These are phyloP conservation scores for Pezicula rhizophila DNA, from an alignment of 2,329 filamentous ascomycete species.

Conservation along the genomic window DNA sequence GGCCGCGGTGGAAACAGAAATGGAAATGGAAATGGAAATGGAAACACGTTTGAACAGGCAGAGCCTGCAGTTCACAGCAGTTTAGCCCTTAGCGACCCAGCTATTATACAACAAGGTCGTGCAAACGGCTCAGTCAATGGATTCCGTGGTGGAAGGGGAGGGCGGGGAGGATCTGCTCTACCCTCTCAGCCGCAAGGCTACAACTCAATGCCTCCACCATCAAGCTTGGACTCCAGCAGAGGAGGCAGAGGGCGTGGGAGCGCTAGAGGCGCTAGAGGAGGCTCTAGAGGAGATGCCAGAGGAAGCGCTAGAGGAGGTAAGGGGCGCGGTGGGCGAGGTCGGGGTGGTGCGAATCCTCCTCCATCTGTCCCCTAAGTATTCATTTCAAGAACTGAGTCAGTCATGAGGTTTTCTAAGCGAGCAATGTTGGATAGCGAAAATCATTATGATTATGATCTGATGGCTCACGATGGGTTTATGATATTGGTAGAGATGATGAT, in stretches of 20 bases:
- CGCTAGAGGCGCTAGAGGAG: slow-evolving; percentile 7
- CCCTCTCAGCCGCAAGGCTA: slow-evolving; percentile 32
- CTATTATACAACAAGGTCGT: slow-evolving; percentile 12
- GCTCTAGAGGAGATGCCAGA: slow-evolving; percentile 1
- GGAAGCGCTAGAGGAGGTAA: slow-evolving; percentile 2
- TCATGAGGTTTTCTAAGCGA: no score
- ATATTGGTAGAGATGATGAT: no score
- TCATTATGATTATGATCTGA: no score
- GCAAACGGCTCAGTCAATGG: slow-evolving; percentile 10
- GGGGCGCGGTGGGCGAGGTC: slow-evolving; percentile 7
- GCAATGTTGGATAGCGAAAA: no score
- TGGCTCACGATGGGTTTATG: no score
- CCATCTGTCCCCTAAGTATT: not conserved
- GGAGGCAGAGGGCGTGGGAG: slow-evolving; percentile 28
- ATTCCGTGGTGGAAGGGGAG: slow-evolving; percentile 12
- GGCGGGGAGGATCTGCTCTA: slow-evolving; percentile 14
- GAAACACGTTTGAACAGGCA: slow-evolving; percentile 13
- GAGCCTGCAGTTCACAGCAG: slow-evolving; percentile 19
- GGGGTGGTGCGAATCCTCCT: slow-evolving; percentile 6
- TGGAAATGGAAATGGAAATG: not conserved
- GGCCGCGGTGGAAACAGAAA: slow-evolving; percentile 23
- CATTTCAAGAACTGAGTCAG: no score
- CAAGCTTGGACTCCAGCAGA: slow-evolving; percentile 42
- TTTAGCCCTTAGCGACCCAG: slow-evolving; percentile 5
- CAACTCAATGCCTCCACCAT: slow-evolving; percentile 55